A percentile compares a stretch with the other conserved stretches of the same genome.
Conservation (phyloP, 1,284 basidiomycete genomes). For the Puccinia brachypodii region DNA sequence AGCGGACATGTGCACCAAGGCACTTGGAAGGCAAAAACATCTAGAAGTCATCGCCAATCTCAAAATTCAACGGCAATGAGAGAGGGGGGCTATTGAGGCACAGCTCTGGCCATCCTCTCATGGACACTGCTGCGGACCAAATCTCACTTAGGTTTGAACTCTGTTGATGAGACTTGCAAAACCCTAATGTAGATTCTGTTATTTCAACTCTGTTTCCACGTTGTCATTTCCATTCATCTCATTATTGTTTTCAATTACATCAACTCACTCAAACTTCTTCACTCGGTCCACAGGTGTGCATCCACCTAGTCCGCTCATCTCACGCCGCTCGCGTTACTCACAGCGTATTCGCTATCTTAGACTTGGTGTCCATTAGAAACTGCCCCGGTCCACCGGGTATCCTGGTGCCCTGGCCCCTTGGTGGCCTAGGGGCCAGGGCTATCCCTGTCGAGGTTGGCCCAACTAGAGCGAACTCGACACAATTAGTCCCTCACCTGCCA, state of each 20-base stretch:
- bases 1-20: neutral
- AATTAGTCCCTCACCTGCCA: too few species aligned
- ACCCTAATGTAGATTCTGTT: neutral
- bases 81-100: neutral
- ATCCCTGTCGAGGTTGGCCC: too few species aligned
- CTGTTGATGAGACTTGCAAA: neutral
- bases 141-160: neutral
- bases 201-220: neutral
- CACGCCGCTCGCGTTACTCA: neutral
- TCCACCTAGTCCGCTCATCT: neutral
- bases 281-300: neutral
- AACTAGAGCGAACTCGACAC: too few species aligned
- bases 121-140: neutral
- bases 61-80: neutral
- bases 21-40: slow-evolving; percentile 8
- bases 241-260: neutral
- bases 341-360: neutral
- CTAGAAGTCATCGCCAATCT: neutral
- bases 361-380: too few species aligned
- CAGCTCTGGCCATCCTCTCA: neutral
- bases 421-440: too few species aligned
- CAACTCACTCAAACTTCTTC: neutral
- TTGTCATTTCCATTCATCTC: neutral
- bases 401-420: too few species aligned
- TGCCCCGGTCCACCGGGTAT: too few species aligned